phyloP scores from a whole-genome alignment of 805 yeast genomes.

The Saturnispora silvae region DNA sequence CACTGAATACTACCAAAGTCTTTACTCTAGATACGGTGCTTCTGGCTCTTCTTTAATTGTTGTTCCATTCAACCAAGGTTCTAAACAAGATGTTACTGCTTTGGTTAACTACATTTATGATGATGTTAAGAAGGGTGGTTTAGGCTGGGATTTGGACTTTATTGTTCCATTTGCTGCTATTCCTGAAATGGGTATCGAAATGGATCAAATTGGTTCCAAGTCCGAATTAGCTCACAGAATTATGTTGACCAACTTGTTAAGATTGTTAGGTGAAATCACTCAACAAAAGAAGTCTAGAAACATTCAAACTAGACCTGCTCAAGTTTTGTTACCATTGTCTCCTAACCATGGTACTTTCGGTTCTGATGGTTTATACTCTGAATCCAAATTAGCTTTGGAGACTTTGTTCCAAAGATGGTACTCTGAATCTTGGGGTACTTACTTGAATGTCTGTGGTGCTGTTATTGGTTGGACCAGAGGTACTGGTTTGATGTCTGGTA shows the following conservation, averaged over 20 bases:
- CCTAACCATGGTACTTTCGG: conserved; percentile 99
- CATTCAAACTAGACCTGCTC: conserved; percentile 94
- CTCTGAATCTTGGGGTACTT: conserved; percentile 93
- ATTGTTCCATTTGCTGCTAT: conserved; percentile 98
- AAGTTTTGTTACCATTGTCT: conserved; percentile 89
- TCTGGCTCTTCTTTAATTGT: conserved; percentile 85
- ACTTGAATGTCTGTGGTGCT: conserved; percentile 95
- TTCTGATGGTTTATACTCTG: conserved; percentile 95
- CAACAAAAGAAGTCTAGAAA: conserved; percentile 65
- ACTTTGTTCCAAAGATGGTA: conserved; percentile 98
- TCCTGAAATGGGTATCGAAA: conserved; percentile 96
- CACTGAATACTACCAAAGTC: conserved; percentile 89
- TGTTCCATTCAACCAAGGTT: conserved; percentile 98
- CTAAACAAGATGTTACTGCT: conserved; percentile 84
- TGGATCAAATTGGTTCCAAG: conserved; percentile 85
- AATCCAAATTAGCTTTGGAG: conserved; percentile 90
- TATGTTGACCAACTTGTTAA: conserved; percentile 90
- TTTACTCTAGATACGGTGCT: conserved; percentile 90
- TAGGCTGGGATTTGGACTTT: conserved; percentile 96
- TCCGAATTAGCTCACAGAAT: conserved; percentile 98
- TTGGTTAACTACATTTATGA: conserved; percentile 78
- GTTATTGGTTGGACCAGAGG: conserved; percentile 99
- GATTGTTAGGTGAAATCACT: conserved; percentile 87
- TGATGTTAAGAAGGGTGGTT: conserved; percentile 74
- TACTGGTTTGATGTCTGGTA: conserved; percentile 96